These are phyloP conservation scores for Leptoxyphium fumago DNA, from an alignment of 2,329 filamentous ascomycete species.

Conservation along the genomic window DNA sequence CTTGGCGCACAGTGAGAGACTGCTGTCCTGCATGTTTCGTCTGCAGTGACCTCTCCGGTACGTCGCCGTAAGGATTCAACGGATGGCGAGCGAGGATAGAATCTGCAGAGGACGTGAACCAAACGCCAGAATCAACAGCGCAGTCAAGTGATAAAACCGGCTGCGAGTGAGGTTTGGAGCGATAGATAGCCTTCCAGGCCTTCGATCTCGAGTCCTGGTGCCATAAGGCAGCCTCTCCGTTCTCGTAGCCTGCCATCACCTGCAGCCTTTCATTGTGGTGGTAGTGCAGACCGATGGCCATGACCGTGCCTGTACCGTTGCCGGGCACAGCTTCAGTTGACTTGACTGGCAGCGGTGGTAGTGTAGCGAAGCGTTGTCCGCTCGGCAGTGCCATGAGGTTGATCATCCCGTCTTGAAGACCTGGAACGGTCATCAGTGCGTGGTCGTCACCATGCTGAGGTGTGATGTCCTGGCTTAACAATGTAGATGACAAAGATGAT, in stretches of 20 bases:
- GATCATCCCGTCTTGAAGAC: slow-evolving; percentile 39
- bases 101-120: slow-evolving; percentile 73
- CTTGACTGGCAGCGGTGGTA: slow-evolving; percentile 20
- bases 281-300: slow-evolving; percentile 51
- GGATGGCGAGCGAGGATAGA: slow-evolving; percentile 63
- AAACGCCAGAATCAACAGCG: slow-evolving; percentile 35
- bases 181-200: slow-evolving; percentile 44
- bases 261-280: slow-evolving; percentile 33
- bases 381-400: slow-evolving; percentile 75
- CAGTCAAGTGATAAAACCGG: slow-evolving; percentile 55
- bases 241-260: slow-evolving; percentile 70
- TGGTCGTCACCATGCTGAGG: neutral
- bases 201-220: slow-evolving; percentile 24
- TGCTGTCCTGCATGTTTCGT: slow-evolving; percentile 91
- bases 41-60: slow-evolving; percentile 30
- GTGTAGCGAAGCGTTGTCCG: slow-evolving; percentile 50
- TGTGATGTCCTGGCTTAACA: neutral
- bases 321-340: slow-evolving; percentile 16
- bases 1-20: slow-evolving; percentile 57
- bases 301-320: slow-evolving; percentile 62
- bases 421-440: slow-evolving; percentile 62
- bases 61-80: slow-evolving; percentile 24
- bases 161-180: slow-evolving; percentile 55
- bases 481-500: neutral
- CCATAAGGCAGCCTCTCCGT: slow-evolving; percentile 53